Conservation (phyloP, 2,329 filamentous ascomycete species). For the Pseudogymnoascus sp. region DNA sequence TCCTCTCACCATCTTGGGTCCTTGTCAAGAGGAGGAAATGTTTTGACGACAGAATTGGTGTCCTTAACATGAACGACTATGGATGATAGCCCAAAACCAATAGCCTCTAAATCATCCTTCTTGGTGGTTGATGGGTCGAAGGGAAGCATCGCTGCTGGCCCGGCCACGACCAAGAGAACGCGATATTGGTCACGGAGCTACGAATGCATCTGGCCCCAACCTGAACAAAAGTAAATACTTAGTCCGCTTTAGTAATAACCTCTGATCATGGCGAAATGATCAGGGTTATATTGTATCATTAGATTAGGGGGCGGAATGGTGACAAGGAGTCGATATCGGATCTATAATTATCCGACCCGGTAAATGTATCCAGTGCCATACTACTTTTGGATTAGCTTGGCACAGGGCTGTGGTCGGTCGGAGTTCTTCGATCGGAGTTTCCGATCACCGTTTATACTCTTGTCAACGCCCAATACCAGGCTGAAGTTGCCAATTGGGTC, state of each 20-base stretch:
- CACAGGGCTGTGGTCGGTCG: background rate
- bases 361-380: background rate
- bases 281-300: background rate
- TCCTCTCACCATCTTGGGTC: background rate
- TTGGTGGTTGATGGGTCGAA: background rate
- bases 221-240: background rate
- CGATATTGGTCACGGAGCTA: background rate
- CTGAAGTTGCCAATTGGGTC: background rate
- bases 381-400: background rate
- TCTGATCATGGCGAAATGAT: background rate
- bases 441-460: background rate
- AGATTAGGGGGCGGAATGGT: background rate
- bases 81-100: background rate
- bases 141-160: background rate
- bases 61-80: background rate
- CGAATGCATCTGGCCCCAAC: background rate
- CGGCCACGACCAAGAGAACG: background rate
- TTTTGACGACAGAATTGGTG: background rate
- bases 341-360: background rate
- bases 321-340: background rate
- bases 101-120: background rate
- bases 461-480: background rate
- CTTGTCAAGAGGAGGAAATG: background rate
- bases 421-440: constrained; percentile 1
- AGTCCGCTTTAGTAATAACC: background rate